Base-by-base conservation (phyloP, 352 stramenopile species). In the Phytophthora parvispora region DNA sequence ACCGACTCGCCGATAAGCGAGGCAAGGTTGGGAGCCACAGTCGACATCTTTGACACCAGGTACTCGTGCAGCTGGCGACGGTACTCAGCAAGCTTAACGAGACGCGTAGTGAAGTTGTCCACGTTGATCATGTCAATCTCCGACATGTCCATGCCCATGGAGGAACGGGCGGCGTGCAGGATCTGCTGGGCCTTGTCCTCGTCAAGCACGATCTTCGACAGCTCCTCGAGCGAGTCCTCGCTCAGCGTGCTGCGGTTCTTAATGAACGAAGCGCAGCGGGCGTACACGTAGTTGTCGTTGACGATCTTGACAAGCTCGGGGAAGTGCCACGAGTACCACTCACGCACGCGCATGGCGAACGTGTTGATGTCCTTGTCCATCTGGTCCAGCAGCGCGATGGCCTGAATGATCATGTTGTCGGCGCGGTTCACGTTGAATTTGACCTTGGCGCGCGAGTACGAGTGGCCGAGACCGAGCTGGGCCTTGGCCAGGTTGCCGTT, bases 371-470 rank as follows among this genome's bases (percentile, higher is more conserved):
- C 98, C 90, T 99, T 99, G 88, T 99, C 98, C 88, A 99, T 92
- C 72, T 99, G 98, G 88, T 99, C 98, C 15, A 99, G 86, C 24
- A 99, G 87, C 65, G 94, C 97, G 78, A 99, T 99, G 34, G 92
- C 96, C 84, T 99, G 98, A 81, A 99, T 99, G 79, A 99, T 99
- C 98, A 99, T 99, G 83, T 99, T 99, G 81, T 99, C 98, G 20
- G 96, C 97, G 45, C 98, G 90, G 80, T 99, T 99, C 55, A 99
- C 98, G 84, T 99, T 99, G 84, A 99, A 99, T 92, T 99, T 99
- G 53, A 97, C 90, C 89, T 99, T 99, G 60, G 90, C 96, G 80
- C 98, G 94, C 64, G 98, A 99, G 87, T 99, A 99, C 49, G 87
- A 97, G 93, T 99, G 98, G 51, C 98, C 98, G 16, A 99, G 90